phyloP scores from a whole-genome alignment of 345 rosid species.

The Gossypium rotundifolium region DNA sequence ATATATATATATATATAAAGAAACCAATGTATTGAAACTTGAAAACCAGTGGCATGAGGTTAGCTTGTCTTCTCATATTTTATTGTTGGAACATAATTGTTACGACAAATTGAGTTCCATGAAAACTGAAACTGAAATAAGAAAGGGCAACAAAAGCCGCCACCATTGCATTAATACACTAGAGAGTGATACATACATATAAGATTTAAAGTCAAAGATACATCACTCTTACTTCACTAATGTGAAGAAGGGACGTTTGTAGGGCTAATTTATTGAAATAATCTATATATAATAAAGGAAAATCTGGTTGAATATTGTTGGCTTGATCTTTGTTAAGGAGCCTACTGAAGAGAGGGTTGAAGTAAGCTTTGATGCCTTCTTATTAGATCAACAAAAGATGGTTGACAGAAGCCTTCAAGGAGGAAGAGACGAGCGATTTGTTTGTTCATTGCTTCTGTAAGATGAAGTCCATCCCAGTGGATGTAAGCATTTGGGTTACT shows the following conservation, averaged over 20 bases:
- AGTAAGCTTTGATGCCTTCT: not conserved
- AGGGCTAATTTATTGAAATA: not conserved
- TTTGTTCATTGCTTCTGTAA: constrained; percentile 35
- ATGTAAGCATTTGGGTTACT: constrained; percentile 14
- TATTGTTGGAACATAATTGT: too few species aligned
- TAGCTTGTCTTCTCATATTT: too few species aligned
- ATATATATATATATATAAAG: too few species aligned
- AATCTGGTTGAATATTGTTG: not conserved
- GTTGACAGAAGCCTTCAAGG: constrained; percentile 25
- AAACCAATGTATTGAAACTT: too few species aligned
- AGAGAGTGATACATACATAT: not conserved
- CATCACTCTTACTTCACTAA: not conserved
- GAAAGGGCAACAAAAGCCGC: not conserved
- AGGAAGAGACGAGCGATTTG: constrained; percentile 26
- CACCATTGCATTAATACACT: not conserved
- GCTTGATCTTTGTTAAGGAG: not conserved
- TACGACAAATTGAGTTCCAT: not conserved
- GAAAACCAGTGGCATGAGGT: not conserved
- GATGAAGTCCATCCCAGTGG: constrained; percentile 47
- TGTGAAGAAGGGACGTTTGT: not conserved
- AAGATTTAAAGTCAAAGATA: not conserved
- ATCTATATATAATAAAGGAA: not conserved
- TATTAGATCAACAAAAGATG: constrained; percentile 24
- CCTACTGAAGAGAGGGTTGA: not conserved
- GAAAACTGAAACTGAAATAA: not conserved